These are phyloP conservation scores for Physocladia obscura DNA, from an alignment of 192 early-diverging fungal species.

Conservation along the genomic window DNA sequence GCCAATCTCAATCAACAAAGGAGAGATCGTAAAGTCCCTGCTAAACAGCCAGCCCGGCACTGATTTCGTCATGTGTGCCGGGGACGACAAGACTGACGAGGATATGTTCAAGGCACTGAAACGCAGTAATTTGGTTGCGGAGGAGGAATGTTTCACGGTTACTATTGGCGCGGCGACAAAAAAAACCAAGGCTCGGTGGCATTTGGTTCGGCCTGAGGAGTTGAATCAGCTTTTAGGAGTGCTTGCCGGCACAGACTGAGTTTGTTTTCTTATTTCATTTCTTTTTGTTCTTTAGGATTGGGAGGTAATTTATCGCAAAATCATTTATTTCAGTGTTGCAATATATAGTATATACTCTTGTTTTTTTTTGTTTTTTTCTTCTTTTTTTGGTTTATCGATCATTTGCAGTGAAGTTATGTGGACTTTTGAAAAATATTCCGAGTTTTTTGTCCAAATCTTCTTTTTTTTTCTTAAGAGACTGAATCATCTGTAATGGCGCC, in stretches of 20 bases:
- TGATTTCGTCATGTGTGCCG: constrained; percentile 94
- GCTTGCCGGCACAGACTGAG: constrained; percentile 6
- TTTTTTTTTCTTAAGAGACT: too few relatives aligned
- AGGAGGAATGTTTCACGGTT: constrained; percentile 65
- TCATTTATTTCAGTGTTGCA: too few relatives aligned
- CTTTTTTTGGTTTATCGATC: too few relatives aligned
- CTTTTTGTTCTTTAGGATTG: too few relatives aligned
- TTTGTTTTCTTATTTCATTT: too few relatives aligned
- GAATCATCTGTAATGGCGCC: too few relatives aligned
- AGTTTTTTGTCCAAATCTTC: too few relatives aligned
- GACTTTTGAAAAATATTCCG: too few relatives aligned
- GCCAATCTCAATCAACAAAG: constrained; percentile 93
- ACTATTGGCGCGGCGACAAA: constrained; percentile 84
- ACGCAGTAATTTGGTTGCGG: constrained; percentile 28
- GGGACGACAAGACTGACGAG: constrained; percentile 96
- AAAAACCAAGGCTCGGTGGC: constrained; percentile 85
- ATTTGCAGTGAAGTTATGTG: too few relatives aligned
- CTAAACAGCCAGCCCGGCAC: constrained; percentile 57
- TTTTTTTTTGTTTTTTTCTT: too few relatives aligned
- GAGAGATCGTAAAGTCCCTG: constrained; percentile 91
- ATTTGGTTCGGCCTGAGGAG: constrained; percentile 68
- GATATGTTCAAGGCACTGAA: constrained; percentile 89
- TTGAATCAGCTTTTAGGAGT: constrained; percentile 53
- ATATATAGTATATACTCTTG: too few relatives aligned
- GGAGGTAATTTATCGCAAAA: too few relatives aligned